Base-by-base conservation (phyloP, 805 yeast species). In the Grigorovia yakushimaensis region DNA sequence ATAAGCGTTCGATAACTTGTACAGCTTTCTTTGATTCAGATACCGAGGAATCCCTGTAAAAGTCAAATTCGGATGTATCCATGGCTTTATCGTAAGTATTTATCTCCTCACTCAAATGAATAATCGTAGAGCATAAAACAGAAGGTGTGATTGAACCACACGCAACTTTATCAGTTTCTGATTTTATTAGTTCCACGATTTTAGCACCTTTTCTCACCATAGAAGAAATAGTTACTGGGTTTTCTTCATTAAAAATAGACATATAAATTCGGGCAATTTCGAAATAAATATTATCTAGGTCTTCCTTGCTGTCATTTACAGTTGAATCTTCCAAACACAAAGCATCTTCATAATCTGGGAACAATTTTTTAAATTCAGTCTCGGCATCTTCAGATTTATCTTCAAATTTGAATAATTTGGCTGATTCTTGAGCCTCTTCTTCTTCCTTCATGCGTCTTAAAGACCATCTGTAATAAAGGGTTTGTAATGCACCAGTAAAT, bases 301-400 rank as follows among this genome's bases (percentile, higher is more conserved):
- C 54, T 2, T 47, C 53, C 4, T 21, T 20, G 5, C 42, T 47
- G 3, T 39, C 53, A 40, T 45, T 50, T 23, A 47, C 37, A 1
- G 43, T 21, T 1, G 37, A 53, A 19, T 62, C 58, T 1, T 51
- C 51, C 5, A 53, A 43, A 19, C 60, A 43, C n/a, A 59, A 52
- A 2, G 61, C 61, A 9, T 83, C 85, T 43, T 85, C 95, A 52
- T 78, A 87, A 60, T 88, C 96, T 0, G 97, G 97, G 73, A 91
- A 91, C 67, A 89, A 61, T n/a, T 59, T 59, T 55, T 69, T 76
- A 67, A 89, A 88, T 47, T 89, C 97, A n/a, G 74, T 79, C 52
- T 88, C 96, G 3, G 77, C 76, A 48, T 84, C 88, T 17, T 73
- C 74, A 2, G 77, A 76, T 2, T 78, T 76, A 51, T 82, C 88